A percentile compares a stretch with the other conserved stretches of the same genome.
These are phyloP conservation scores for Oryza rufipogon DNA, from an alignment of 176 grass and related monocot species.

Conservation along the genomic window DNA sequence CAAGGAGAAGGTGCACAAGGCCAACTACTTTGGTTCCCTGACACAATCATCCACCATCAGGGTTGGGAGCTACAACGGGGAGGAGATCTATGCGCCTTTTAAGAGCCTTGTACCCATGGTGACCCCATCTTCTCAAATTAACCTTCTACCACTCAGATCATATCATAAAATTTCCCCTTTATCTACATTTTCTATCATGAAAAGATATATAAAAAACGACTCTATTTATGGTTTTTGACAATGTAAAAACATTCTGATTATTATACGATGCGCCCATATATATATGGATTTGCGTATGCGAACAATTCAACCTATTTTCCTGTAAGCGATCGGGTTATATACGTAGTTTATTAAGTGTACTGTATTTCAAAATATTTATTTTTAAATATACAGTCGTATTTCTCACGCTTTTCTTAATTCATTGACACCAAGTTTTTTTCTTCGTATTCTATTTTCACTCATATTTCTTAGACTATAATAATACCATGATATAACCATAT, in stretches of 20 bases:
- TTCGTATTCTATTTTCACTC: neutral
- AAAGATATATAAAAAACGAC: neutral
- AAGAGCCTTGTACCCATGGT: constrained; percentile 78
- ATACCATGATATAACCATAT: neutral
- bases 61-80: constrained; percentile 63
- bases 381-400: neutral
- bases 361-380: neutral
- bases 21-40: constrained; percentile 82
- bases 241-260: neutral
- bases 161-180: neutral
- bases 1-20: constrained; percentile 70
- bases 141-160: neutral
- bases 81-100: constrained; percentile 76
- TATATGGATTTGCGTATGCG: neutral
- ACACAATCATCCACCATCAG: constrained; percentile 76
- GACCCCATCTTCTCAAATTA: neutral
- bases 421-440: no score
- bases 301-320: neutral
- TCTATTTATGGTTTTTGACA: neutral
- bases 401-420: no score
- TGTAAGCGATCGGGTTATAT: no score
- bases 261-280: neutral
- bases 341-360: neutral
- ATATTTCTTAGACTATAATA: neutral
- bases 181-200: neutral